Base-by-base conservation (phyloP, 208 protist species). In the Wallacemonas collosoma region DNA sequence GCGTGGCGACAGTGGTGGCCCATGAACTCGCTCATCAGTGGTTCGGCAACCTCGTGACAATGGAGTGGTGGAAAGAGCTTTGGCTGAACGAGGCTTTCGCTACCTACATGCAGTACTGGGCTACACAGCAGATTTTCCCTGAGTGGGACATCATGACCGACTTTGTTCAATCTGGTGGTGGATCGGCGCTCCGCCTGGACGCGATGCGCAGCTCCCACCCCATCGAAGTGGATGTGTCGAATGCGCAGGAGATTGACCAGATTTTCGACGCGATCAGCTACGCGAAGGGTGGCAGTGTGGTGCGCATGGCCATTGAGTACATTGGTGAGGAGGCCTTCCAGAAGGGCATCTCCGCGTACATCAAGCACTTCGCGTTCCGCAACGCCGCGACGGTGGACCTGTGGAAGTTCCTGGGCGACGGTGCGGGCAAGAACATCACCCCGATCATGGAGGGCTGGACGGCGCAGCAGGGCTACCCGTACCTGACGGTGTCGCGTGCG, bases 11-110 rank as follows among this genome's bases (percentile, higher is more conserved):
- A 15, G 88, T 98, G 2, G 90, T 98, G 36, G 84, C 88, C 36
- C 98, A 99, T 77, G 98, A 98, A 73, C 56, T 99, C 17, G 95
- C 91, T 8, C 98, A 99, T 73, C 94, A 98, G 91, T 99, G 98
- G 98, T 99, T 98, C 72, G 98, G 98, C 65, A 98, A 99, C 85
- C 77, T 98, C 17, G 96, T 98, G 35, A 99, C 98, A 15, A 98
- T 99, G 91, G 77, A 88, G 64, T 99, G 96, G 97, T 99, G 97
- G 98, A 93, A 93, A 55, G 87, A 98, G 69, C 83, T 99, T 50
- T 99, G 97, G 97, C 88, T 99, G 5, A 99, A 99, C 72, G 98
- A 99, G 80, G 93, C 91, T 11, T 98, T 98, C 76, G 97, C 96
- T 4, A 97, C 88, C 3, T 98, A 87, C 67, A 84, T 98, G 73